A percentile compares a stretch with the other conserved stretches of the same genome.
Conservation (phyloP, 192 early-diverging fungal genomes). For the Gamsiella multidivaricata region DNA sequence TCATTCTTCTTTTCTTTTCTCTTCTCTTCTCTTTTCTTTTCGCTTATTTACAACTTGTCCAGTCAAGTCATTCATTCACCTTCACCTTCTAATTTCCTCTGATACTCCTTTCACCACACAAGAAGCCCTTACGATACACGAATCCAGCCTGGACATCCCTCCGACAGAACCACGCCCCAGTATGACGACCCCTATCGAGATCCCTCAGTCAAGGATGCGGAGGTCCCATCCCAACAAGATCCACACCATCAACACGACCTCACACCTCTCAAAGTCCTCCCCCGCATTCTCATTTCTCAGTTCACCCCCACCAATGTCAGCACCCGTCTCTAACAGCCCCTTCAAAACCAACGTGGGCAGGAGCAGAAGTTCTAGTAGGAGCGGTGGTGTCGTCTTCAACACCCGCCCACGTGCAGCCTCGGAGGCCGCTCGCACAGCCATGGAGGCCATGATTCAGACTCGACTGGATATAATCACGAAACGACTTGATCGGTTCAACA, state of each 20-base stretch:
- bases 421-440: slow-evolving; percentile 21
- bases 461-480: slow-evolving; percentile 22
- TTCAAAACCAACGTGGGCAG: not conserved
- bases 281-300: not conserved
- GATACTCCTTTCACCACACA: no score
- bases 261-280: not conserved
- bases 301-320: slow-evolving; percentile 18
- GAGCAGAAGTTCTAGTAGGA: slow-evolving; percentile 14
- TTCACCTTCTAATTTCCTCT: not conserved
- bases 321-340: not conserved
- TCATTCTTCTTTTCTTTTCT: not conserved
- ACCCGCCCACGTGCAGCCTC: slow-evolving; percentile 35
- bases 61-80: not conserved
- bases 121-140: not conserved
- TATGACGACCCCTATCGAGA: not conserved
- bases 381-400: slow-evolving; percentile 23
- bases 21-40: not conserved
- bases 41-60: not conserved
- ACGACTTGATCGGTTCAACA: slow-evolving; percentile 25
- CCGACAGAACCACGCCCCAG: not conserved
- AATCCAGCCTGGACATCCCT: not conserved
- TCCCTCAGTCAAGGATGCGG: not conserved
- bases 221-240: slow-evolving; percentile 29
- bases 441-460: slow-evolving; percentile 35
- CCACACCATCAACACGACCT: slow-evolving; percentile 22